A percentile compares a stretch with the other conserved stretches of the same genome.
These are phyloP conservation scores for Beta lomatogona DNA, from an alignment of 179 eudicot species.

Conservation along the genomic window DNA sequence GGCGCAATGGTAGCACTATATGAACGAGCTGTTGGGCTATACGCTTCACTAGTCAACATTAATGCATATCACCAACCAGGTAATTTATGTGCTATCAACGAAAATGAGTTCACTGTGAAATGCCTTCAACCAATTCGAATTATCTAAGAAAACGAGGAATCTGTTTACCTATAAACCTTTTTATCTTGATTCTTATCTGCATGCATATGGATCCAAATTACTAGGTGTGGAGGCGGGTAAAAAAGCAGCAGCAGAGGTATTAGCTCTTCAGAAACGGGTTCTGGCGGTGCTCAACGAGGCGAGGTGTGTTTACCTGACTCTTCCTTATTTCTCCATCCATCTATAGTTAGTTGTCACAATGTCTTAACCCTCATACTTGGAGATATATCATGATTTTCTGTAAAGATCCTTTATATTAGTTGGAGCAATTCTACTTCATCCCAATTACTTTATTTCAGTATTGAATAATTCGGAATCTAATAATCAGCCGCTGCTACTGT, in stretches of 20 bases:
- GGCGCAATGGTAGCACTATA: conserved; percentile 93
- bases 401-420: too few species aligned
- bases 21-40: conserved; percentile 98
- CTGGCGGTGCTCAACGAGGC: conserved; percentile 92
- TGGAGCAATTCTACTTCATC: too few species aligned
- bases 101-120: neutral
- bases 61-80: conserved; percentile 99
- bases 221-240: conserved; percentile 99
- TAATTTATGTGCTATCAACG: conserved; percentile 26
- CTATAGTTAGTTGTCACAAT: too few species aligned
- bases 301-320: conserved; percentile 44
- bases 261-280: conserved; percentile 97
- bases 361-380: neutral
- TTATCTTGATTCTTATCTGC: neutral
- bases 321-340: neutral
- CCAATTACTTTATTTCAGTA: too few species aligned
- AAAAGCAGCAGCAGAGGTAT: conserved; percentile 95
- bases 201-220: conserved; percentile 12
- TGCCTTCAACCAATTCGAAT: neutral
- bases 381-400: too few species aligned
- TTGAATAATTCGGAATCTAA: too few species aligned
- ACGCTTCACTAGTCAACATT: conserved; percentile 88
- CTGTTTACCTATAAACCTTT: neutral
- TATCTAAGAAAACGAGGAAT: neutral
- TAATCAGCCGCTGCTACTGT: too few species aligned